Percentiles rank a stretch among this genome's conserved stretches.
These are phyloP conservation scores for Moesziomyces aphidis DNA, from an alignment of 1,284 basidiomycete genomes.

Conservation along the genomic window DNA sequence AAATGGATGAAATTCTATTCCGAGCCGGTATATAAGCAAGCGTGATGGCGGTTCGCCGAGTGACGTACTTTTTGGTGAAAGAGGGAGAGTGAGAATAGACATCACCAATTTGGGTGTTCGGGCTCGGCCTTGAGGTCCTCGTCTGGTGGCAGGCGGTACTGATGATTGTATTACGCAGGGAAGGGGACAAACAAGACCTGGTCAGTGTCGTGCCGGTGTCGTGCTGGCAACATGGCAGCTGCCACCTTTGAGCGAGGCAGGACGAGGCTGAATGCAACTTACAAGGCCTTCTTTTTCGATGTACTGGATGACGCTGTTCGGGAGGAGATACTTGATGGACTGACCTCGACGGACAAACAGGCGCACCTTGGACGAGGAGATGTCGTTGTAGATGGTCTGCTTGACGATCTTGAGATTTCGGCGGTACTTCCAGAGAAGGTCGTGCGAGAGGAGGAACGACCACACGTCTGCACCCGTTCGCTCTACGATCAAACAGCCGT, in stretches of 20 bases:
- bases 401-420: slow-evolving; percentile 86
- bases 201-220: background rate
- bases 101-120: slow-evolving; percentile 44
- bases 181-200: background rate
- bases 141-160: slow-evolving; percentile 40
- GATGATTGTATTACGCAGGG: background rate
- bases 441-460: slow-evolving; percentile 73
- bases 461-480: slow-evolving; percentile 91
- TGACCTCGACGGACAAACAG: slow-evolving; percentile 92
- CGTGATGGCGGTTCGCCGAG: background rate
- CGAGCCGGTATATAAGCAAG: background rate
- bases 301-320: slow-evolving; percentile 91
- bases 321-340: slow-evolving; percentile 91
- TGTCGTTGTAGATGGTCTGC: slow-evolving; percentile 98
- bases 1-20: background rate
- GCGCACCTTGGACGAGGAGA: slow-evolving; percentile 73
- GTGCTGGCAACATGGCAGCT: too few species aligned
- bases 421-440: slow-evolving; percentile 72
- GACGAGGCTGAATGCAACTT: slow-evolving; percentile 4
- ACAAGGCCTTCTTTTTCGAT: slow-evolving; percentile 81
- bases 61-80: too few species aligned
- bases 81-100: too few species aligned
- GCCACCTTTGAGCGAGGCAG: too few species aligned
- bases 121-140: slow-evolving; percentile 33
- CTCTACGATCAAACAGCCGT: slow-evolving; percentile 95